Evolutionary conservation across 2,329 filamentous ascomycete genomes (phyloP), one percentile per base, ranked within the genome.

Genomic region (Neofusicoccum umdonicola): DNA sequence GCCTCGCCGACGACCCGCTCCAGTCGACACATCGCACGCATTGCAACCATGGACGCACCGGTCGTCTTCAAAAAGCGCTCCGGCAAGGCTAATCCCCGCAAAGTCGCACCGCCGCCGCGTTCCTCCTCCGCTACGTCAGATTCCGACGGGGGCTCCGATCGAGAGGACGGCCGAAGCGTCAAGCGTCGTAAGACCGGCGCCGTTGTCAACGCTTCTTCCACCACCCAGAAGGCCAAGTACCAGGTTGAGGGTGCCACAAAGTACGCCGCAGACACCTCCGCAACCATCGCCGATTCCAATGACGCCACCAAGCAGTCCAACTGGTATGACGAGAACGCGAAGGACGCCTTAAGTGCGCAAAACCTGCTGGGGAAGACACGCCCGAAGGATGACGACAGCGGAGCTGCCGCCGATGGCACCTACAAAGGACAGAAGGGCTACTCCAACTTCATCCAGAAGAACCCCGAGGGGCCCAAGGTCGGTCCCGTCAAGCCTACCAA

Each of bases 231-330:
- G 61, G 74, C 76, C 42, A 77, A 77, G 67, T 73, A 78, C 13
- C 72, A 75, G 0, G 67, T 73, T 31, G 74, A 76, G 65, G 75
- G 76, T 54, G 79, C 85, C 66, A 84, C 86, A 52, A 78, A 84
- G 68, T 86, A 85, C 77, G 77, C 83, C 61, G 85, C 88, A 65
- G 85, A 92, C 76, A 83, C 88, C 69, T 84, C 81, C 65, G 78
- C 87, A 27, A 82, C 83, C 68, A 87, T 92, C 70, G 82, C 87
- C 70, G 84, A 83, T 68, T 86, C 85, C 71, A 94, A 94, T 76
- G 93, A 97, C 75, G 94, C 95, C 19, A 98, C 94, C 1, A 97
- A 96, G 72, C 85, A 88, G 48, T 90, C 86, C 64, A 91, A 96
- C 75, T 97, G 93, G 93, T 95, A 90, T 77, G 93, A 96, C 66